Percentiles rank a stretch among this genome's conserved stretches.
Conservation (phyloP, 148 eudicot genomes). For the Arctostaphylos glauca region DNA sequence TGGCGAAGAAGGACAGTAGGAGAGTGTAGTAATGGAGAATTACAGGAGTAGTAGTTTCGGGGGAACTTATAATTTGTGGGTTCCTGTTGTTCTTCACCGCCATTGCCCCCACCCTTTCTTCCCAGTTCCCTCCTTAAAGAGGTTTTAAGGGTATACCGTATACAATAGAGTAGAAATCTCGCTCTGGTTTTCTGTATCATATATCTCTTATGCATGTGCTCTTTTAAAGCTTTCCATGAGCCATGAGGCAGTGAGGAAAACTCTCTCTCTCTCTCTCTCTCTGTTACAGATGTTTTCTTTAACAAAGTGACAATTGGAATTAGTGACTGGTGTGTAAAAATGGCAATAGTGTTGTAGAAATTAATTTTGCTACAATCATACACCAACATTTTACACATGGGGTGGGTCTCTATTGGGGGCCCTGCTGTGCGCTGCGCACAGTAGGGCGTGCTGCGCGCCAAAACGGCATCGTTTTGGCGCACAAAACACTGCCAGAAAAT, state of each 20-base stretch:
- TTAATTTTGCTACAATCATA: no score
- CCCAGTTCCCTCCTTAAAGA: conserved; percentile 20
- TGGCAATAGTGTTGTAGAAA: no score
- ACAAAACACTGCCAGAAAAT: no score
- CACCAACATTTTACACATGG: no score
- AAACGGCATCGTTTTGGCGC: no score
- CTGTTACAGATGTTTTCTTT: no score
- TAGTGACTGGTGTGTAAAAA: no score
- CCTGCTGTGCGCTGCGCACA: no score
- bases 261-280: conserved; percentile 2
- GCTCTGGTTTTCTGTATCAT: not conserved
- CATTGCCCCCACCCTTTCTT: not conserved
- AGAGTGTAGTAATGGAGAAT: not conserved
- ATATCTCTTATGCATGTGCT: not conserved
- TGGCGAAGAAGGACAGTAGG: conserved; percentile 8
- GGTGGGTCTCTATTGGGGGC: no score
- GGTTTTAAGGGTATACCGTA: conserved; percentile 16
- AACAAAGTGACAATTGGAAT: no score
- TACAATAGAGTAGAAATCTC: not conserved
- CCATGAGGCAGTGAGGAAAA: not conserved
- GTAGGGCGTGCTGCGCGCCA: no score
- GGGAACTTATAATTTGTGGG: not conserved
- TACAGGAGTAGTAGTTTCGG: not conserved
- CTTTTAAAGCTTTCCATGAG: conserved; percentile 9
- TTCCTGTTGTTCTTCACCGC: conserved; percentile 12